Base-by-base conservation (phyloP, 2,329 filamentous ascomycete species). In the Talaromyces sp. region DNA sequence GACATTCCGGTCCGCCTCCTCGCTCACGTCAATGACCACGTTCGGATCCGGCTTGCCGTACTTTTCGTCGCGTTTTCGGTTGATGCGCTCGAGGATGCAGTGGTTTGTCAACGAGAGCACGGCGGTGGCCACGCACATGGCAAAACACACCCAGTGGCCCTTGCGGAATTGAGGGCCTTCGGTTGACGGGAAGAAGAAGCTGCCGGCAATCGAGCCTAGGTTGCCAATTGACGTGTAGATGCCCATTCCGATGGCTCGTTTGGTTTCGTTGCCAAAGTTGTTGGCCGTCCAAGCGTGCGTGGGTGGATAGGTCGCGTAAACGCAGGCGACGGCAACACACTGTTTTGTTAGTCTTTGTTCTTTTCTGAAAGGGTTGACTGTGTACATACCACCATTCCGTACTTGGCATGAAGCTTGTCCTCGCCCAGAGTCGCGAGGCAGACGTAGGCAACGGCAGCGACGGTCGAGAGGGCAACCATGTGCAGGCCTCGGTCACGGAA, bases 251-350 rank as follows among this genome's bases (percentile, higher is more conserved):
- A 59, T 31, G 41, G 57, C 43, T 9, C 57, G 57, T 21, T 59
- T 59, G 19, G 57, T 59, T 43, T 59, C 57, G 41, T 59, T 59
- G 46, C 57, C 57, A 29, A 59, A 59, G 14, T 59, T 59, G 41
- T 59, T 59, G 26, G 57, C 57, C n/a, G 51, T 53, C 57, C 57
- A 59, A 41, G 57, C 57, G n/a, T 59, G 57, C 14, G 57, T 59
- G 17, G 57, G 57, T 35, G 57, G 57, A 24, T 59, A 59, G n/a
- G 57, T 59, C 19, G 57, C 27, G 38, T 59, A 59, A 12, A 59
- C 57, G 57, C 57, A 59, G 19, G 57, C 57, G 19, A 59, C 57
- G 1, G 57, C 51, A 12, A 59, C 32, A 26, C 57, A 59, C 14
- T 54, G 19, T 29, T 52, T 26, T 19, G 48, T 52, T 12, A 29